Percentiles rank a stretch among this genome's conserved stretches.
These are phyloP conservation scores for Annulohypoxylon moriforme DNA, from an alignment of 495 filamentous ascomycete genomes.

Conservation along the genomic window DNA sequence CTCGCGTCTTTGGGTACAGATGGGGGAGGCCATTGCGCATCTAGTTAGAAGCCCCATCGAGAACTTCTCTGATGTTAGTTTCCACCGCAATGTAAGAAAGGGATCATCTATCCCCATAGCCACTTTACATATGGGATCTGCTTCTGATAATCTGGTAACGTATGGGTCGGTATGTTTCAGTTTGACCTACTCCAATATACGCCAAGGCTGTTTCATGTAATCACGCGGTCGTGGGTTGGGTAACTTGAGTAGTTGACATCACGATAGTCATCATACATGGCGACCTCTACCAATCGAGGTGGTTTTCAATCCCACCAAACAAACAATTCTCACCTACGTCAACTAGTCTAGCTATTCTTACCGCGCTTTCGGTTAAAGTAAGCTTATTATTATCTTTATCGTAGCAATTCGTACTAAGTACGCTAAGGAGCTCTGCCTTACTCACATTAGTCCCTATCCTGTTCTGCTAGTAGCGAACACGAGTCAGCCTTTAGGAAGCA, in stretches of 20 bases:
- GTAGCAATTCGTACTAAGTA: neutral
- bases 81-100: neutral
- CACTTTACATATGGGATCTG: neutral
- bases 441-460: neutral
- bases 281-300: neutral
- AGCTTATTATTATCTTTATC: neutral
- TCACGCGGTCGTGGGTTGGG: constrained; percentile 9
- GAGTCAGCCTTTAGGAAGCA: constrained; percentile 9
- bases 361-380: neutral
- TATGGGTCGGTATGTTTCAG: constrained; percentile 2
- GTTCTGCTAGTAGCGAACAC: constrained; percentile 6
- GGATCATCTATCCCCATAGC: neutral
- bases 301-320: constrained; percentile 6
- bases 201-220: constrained; percentile 12
- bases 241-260: neutral
- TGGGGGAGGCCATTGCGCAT: constrained; percentile 19
- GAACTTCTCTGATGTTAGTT: neutral
- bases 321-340: neutral
- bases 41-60: neutral
- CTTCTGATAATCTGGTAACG: neutral
- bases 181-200: neutral
- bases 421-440: neutral
- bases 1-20: neutral
- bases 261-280: neutral
- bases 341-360: neutral